These are phyloP conservation scores for Xylaria sp. DNA, from an alignment of 2,329 filamentous ascomycete genomes.

Conservation along the genomic window DNA sequence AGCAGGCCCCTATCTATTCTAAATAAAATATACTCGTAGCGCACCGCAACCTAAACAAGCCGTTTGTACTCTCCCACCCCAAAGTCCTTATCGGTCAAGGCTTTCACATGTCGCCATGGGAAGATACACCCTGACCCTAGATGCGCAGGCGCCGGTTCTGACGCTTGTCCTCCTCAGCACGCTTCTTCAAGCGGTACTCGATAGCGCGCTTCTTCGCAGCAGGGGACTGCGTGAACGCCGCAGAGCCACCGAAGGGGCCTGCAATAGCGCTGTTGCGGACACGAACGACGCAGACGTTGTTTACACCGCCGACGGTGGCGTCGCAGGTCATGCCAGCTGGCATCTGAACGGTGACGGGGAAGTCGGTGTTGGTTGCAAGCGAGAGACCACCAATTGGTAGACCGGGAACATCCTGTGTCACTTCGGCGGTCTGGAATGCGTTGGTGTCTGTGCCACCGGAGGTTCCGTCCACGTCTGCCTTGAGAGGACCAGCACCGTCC, in stretches of 20 bases:
- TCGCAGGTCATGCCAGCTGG: conserved; percentile 74
- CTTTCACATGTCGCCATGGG: background rate
- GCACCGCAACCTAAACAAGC: background rate
- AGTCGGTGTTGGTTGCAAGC: conserved; percentile 69
- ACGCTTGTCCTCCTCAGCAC: conserved; percentile 38
- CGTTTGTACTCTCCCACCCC: background rate
- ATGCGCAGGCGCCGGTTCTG: conserved; percentile 40
- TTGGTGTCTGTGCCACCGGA: conserved; percentile 69
- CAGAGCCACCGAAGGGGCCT: conserved; percentile 74
- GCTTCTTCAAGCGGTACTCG: conserved; percentile 59
- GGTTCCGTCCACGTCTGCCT: conserved; percentile 68
- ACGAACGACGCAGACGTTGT: conserved; percentile 72
- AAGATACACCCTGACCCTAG: background rate
- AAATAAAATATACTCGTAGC: background rate
- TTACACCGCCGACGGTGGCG: conserved; percentile 65
- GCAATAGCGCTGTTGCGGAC: conserved; percentile 70
- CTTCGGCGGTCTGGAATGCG: conserved; percentile 69
- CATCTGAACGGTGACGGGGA: conserved; percentile 72
- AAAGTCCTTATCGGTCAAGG: background rate
- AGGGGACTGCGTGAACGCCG: conserved; percentile 70
- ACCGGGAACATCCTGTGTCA: conserved; percentile 71
- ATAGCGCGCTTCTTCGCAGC: conserved; percentile 70
- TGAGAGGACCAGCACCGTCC: conserved; percentile 73
- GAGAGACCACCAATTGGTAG: conserved; percentile 66
- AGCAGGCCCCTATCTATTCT: conserved; percentile 20